Conservation (phyloP, 2,329 filamentous ascomycete species). For the Pyrenochaeta sp. region DNA sequence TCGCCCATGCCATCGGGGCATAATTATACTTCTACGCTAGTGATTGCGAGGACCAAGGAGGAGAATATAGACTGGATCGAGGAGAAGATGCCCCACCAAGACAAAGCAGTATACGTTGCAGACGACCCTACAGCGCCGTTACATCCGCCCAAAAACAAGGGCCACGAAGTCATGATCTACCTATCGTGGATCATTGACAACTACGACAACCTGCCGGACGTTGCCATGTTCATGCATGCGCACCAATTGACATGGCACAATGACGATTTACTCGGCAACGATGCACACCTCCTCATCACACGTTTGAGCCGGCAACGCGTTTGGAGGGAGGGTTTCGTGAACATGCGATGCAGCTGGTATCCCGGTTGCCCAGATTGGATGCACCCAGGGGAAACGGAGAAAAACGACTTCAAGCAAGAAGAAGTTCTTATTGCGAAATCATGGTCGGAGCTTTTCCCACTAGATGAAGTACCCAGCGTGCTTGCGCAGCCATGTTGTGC, state of each 20-base stretch:
- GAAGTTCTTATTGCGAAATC: constrained; percentile 54
- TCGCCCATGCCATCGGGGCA: constrained; percentile 52
- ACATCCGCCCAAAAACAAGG: constrained; percentile 65
- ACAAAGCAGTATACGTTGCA: constrained; percentile 60
- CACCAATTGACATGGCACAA: constrained; percentile 68
- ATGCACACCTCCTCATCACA: constrained; percentile 56
- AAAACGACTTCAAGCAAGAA: constrained; percentile 53
- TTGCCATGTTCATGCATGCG: constrained; percentile 69
- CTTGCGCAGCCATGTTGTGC: constrained; percentile 70
- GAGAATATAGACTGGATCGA: constrained; percentile 66
- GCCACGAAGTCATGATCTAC: constrained; percentile 70
- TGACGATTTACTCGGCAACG: constrained; percentile 58
- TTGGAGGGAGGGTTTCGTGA: constrained; percentile 61
- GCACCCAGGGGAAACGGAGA: constrained; percentile 53
- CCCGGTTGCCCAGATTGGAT: constrained; percentile 66
- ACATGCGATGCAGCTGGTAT: constrained; percentile 64
- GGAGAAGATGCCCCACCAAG: constrained; percentile 59
- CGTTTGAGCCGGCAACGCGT: constrained; percentile 58
- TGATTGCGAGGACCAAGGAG: constrained; percentile 61
- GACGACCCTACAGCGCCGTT: constrained; percentile 58
- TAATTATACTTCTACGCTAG: constrained; percentile 63
- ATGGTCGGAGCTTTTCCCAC: constrained; percentile 59
- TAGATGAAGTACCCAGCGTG: constrained; percentile 57
- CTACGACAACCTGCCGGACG: constrained; percentile 67
- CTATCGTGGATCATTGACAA: constrained; percentile 69